Base-by-base conservation (phyloP, 2,329 filamentous ascomycete genomes). In the Metarhizium album region DNA sequence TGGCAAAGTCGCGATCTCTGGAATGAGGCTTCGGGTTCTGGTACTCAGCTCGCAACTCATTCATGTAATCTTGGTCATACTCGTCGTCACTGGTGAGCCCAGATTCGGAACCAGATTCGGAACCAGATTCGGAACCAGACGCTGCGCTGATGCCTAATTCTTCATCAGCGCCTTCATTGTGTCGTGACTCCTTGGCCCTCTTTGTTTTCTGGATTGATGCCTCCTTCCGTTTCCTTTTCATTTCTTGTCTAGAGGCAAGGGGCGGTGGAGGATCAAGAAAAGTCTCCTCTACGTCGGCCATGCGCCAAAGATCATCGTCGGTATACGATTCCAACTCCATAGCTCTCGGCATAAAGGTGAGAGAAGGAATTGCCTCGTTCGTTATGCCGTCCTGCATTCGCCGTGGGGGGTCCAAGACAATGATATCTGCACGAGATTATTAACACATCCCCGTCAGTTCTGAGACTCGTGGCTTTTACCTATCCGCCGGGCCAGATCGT, bases 301-400 rank as follows among this genome's bases (percentile, higher is more conserved):
- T 57, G 42, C 58, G 55, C 60, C 59, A 62, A 9, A 59, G 52
- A 18, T 61, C 60, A 2, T 63, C 61, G 1, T 61, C 57, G 1
- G 60, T 55, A n/a, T 58, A 63, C 1, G 59, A 59, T 46, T 62
- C 60, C 11, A 62, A 51, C 35, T 63, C 61, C 55, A 61, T 54
- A 0, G 59, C 58, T 22, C 61, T 51, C 4, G 62, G 61, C 60
- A 64, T 62, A 22, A 62, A 64, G 3, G 60, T 64, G 2, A 63
- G 50, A 3, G 61, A 60, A 0, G 55, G 59, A 0, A 48, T 59
- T 9, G 49, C 23, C 9, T 60, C 51, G 1, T 53, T 46, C 1
- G 60, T 62, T 31, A 52, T 55, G 9, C 55, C 51, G 22, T 62
- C 46, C 11, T 50, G 53, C 58, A 63, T 63, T 7, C 42, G 52